Evolutionary conservation across 768 basidiomycete genomes (phyloP), one percentile per base, ranked within the genome.

Genomic region (Lactifluus rugatus): DNA sequence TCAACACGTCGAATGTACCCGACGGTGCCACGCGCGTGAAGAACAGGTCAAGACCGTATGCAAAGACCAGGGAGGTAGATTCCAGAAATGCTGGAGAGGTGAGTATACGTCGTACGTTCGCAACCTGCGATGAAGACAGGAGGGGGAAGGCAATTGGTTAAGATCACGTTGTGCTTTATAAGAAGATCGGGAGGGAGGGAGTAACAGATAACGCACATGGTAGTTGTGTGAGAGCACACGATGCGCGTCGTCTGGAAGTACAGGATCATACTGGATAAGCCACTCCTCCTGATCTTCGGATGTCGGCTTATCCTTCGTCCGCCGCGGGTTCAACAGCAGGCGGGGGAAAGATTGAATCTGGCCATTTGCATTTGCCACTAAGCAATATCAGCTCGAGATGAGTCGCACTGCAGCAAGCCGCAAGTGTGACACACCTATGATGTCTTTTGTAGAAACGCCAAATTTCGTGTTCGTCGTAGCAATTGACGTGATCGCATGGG

Each of bases 41-140:
- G 78, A 97, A 97, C 62, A 97, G 76, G 71, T 98, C 95, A 8
- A 93, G 76, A 5, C 95, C 94, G 65, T 85, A 84, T 1, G 84
- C 82, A 66, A 97, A 83, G 26, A 97, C 81, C 6, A 97, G 72
- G 0, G 93, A 93, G 0, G 93, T 97, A 5, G 92, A 94, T 70
- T 98, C 95, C 25, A 96, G 80, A 2, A 90, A 77, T 0, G 93
- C 84, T 0, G 94, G 89, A 0, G 90, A 79, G 2, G 93, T 85
- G 16, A 87, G 64, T 48, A 98, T 84, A 17, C 75, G 73, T 41
- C 78, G 76, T n/a, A 83, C 76, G 51, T 83, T 82, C 14, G 82
- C 78, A 32, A 93, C 81, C 88, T 91, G 65, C 23, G 45, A n/a
- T 49, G 58, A 56, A 34, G 11, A 34, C 3, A 3, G 21, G n/a